Evolutionary conservation across 257 asterid genomes (phyloP).

Genomic region (Craterostigma plantagineum): DNA sequence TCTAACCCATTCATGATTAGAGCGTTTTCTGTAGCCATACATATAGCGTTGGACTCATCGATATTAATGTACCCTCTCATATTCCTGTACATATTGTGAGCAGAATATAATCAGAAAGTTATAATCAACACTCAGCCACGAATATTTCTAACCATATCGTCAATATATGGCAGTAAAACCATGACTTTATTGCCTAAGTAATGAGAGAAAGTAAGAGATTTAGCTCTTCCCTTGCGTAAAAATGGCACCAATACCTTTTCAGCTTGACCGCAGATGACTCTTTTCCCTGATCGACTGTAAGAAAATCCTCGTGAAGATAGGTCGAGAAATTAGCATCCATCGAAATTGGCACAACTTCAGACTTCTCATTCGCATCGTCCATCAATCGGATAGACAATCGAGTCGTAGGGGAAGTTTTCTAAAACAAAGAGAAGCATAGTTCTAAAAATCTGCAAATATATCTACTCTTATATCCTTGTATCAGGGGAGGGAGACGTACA

Average conservation of each 20-base stretch:
- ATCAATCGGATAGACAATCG: constrained; percentile 65
- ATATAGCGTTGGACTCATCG: constrained; percentile 40
- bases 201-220: too few relatives aligned
- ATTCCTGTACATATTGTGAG: constrained; percentile 32
- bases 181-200: too few relatives aligned
- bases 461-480: neutral
- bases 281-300: constrained; percentile 47
- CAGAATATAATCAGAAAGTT: constrained; percentile 3
- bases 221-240: neutral
- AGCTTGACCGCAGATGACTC: constrained; percentile 55
- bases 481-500: constrained; percentile 29
- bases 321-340: constrained; percentile 69
- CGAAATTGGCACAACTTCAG: constrained; percentile 77
- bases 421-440: constrained; percentile 15
- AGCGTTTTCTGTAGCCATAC: constrained; percentile 49
- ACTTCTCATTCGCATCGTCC: constrained; percentile 72
- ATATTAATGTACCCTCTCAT: constrained; percentile 27
- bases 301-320: constrained; percentile 65
- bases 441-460: neutral
- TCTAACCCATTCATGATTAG: constrained; percentile 67
- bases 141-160: neutral
- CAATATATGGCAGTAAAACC: too few relatives aligned
- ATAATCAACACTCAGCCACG: neutral
- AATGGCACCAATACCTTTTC: constrained; percentile 52
- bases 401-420: constrained; percentile 53